Evolutionary conservation across 2,329 filamentous ascomycete genomes (phyloP), one percentile per base, ranked within the genome.

Genomic region (Fusarium veterinarium): DNA sequence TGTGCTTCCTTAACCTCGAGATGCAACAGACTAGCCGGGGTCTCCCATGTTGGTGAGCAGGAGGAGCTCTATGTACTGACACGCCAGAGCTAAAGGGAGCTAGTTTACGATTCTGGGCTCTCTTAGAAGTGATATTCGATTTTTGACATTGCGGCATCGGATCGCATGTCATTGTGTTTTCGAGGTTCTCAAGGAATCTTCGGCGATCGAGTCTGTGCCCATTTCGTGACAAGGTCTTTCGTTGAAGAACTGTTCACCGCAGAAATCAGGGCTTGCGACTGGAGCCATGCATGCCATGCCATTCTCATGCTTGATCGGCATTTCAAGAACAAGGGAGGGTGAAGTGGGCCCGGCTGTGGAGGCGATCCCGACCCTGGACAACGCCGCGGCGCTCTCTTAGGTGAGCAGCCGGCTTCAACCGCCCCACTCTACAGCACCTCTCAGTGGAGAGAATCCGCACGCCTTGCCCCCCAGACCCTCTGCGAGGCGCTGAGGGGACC

Each of bases 251-350:
- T 41, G 42, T 42, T 74, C 71, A 74, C 71, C 71, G 71, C 63
- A 73, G 67, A 60, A 74, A 64, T 48, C 71, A 72, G 58, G 70
- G 61, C 70, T 73, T 73, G 58, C 51, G 38, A 66, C 62, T 67
- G 45, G 52, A 67, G 62, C 55, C 52, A 31, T 38, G n/a, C 33
- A 66, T 59, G 66, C 64, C 70, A 67, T 72, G 66, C 65, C 69
- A 66, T 66, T 72, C 57, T 74, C 63, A 56, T 72, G 60, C 41
- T 71, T 28, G 71, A 73, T 73, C 71, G 71, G 71, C 71, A 74
- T 74, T 73, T 73, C 55, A 53, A 68, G 41, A 62, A 64, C 68
- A 72, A 69, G 69, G 71, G 60, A 74, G 58, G 48, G 70, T 71
- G 57, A 71, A 52, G 70, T 71, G 70, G 70, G 58, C 38, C 70